These are phyloP conservation scores for Ogataea chonburiensis DNA, from an alignment of 805 yeast genomes.

Conservation along the genomic window DNA sequence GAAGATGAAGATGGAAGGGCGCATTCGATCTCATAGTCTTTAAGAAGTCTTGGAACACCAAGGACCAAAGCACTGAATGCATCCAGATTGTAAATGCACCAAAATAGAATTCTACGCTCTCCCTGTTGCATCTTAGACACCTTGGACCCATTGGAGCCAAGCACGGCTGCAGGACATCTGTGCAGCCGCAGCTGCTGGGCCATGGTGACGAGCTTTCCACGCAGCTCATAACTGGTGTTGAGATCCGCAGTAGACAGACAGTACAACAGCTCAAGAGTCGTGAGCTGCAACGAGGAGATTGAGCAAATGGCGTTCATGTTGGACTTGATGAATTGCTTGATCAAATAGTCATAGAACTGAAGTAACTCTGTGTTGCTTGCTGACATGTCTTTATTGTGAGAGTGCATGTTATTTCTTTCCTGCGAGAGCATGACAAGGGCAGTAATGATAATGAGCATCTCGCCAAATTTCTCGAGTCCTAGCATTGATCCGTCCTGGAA, in stretches of 20 bases:
- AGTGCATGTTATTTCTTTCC: conserved; percentile 29
- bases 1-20: conserved; percentile 60
- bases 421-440: conserved; percentile 49
- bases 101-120: conserved; percentile 76
- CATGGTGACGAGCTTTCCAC: conserved; percentile 78
- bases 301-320: conserved; percentile 61
- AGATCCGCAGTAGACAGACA: conserved; percentile 73
- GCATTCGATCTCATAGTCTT: conserved; percentile 83
- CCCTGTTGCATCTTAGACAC: conserved; percentile 73
- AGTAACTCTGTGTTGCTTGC: conserved; percentile 34
- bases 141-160: conserved; percentile 62
- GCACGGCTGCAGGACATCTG: conserved; percentile 81
- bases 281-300: conserved; percentile 65
- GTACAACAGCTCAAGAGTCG: conserved; percentile 67
- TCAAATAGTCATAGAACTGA: conserved; percentile 57
- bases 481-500: conserved; percentile 42
- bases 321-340: conserved; percentile 61
- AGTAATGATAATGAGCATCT: conserved; percentile 46
- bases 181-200: conserved; percentile 83
- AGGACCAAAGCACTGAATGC: conserved; percentile 69
- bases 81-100: conserved; percentile 81
- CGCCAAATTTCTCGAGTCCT: conserved; percentile 56
- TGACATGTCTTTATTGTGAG: conserved; percentile 10
- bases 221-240: conserved; percentile 67
- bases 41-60: conserved; percentile 79